phyloP scores from a whole-genome alignment of 306 rosid species.

The Delonix regia region DNA sequence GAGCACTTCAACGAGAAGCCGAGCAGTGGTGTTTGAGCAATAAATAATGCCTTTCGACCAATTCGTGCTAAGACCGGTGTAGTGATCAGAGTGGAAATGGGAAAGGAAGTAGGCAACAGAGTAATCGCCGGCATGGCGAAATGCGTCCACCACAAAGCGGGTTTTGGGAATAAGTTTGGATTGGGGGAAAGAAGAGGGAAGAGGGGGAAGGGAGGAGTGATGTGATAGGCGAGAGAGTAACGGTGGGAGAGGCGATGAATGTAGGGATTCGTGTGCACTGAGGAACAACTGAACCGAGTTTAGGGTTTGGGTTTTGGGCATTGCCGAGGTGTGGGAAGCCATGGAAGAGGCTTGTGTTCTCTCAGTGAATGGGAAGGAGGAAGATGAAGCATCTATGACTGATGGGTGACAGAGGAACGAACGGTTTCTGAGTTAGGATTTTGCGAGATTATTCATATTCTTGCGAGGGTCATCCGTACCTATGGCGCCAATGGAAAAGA shows the following conservation, averaged over 20 bases:
- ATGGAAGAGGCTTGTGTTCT: slow-evolving; percentile 18
- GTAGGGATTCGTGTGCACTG: slow-evolving; percentile 50
- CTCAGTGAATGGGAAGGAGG: neutral
- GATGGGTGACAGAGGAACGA: neutral
- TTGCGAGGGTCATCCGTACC: too few relatives aligned
- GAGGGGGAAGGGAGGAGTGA: slow-evolving; percentile 36
- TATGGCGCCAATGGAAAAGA: too few relatives aligned
- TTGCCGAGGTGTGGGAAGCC: slow-evolving; percentile 38
- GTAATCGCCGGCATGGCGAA: slow-evolving; percentile 60
- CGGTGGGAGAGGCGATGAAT: neutral
- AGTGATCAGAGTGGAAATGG: slow-evolving; percentile 95
- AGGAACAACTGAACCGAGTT: slow-evolving; percentile 57
- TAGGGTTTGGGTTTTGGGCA: slow-evolving; percentile 46
- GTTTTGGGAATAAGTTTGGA: slow-evolving; percentile 81
- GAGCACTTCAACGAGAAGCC: slow-evolving; percentile 60
- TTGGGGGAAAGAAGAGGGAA: slow-evolving; percentile 57
- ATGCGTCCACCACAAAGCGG: slow-evolving; percentile 83
- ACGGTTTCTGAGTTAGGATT: slow-evolving; percentile 8
- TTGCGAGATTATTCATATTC: too few relatives aligned
- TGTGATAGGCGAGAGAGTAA: neutral
- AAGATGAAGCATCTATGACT: slow-evolving; percentile 2
- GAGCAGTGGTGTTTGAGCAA: slow-evolving; percentile 69
- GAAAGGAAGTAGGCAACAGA: slow-evolving; percentile 86
- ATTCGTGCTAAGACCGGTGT: slow-evolving; percentile 65
- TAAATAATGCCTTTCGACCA: slow-evolving; percentile 80